A percentile compares a stretch with the other conserved stretches of the same genome.
These are phyloP conservation scores for Lasiodiplodia gonubiensis DNA, from an alignment of 2,329 filamentous ascomycete species.

Conservation along the genomic window DNA sequence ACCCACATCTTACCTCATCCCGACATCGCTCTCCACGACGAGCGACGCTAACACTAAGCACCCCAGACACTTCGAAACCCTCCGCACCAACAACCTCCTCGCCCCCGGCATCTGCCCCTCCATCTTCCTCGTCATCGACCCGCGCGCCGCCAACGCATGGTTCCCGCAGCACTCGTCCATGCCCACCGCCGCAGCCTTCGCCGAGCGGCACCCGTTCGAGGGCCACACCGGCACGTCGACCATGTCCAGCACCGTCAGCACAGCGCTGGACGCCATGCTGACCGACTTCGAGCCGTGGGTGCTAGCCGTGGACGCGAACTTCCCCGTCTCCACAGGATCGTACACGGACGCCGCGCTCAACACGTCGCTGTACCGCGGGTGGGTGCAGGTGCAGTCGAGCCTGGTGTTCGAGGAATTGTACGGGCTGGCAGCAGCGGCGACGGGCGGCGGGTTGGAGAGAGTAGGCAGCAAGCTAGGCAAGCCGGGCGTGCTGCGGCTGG, in stretches of 20 bases:
- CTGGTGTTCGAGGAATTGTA: constrained; percentile 20
- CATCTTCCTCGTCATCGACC: constrained; percentile 16
- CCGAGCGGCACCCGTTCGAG: background rate
- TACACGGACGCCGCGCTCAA: no score
- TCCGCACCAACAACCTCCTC: constrained; percentile 10
- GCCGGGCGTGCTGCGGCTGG: background rate
- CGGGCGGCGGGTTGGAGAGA: no score
- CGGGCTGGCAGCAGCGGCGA: background rate
- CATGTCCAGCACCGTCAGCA: constrained; percentile 19
- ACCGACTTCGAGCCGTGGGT: constrained; percentile 22
- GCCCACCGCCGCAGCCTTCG: background rate
- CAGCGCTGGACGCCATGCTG: background rate
- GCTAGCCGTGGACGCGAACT: constrained; percentile 1
- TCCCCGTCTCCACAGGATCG: background rate
- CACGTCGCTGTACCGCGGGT: background rate
- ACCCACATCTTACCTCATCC: background rate
- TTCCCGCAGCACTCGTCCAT: background rate
- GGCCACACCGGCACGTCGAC: constrained; percentile 1
- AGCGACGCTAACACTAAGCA: background rate
- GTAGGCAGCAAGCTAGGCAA: rapidly evolving
- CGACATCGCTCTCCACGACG: background rate
- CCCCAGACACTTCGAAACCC: background rate
- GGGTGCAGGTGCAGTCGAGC: constrained; percentile 8
- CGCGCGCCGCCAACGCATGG: constrained; percentile 16
- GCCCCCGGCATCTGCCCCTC: background rate